Conservation (phyloP, 768 basidiomycete species). For the Lactarius trivialis region DNA sequence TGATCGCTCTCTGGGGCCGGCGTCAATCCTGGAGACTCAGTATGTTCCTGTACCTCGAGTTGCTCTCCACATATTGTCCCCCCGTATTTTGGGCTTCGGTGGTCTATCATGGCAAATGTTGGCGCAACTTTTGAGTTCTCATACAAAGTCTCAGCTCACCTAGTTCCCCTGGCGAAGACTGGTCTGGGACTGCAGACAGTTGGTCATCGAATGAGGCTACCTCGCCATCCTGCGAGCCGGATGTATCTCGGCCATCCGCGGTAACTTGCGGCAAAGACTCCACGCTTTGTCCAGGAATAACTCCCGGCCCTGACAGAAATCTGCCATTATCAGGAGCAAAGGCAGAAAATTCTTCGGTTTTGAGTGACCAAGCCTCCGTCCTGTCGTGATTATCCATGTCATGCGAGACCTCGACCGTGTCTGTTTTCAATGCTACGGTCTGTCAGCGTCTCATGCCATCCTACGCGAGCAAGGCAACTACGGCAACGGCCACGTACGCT, state of each 20-base stretch:
- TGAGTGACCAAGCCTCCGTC: background rate
- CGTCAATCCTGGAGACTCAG: background rate
- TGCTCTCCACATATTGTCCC: background rate
- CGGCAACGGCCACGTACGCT: constrained; percentile 46
- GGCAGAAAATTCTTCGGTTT: background rate
- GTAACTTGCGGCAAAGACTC: background rate
- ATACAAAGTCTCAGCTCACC: background rate
- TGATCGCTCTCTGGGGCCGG: background rate
- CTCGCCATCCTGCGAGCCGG: background rate
- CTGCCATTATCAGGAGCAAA: background rate
- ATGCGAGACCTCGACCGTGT: background rate
- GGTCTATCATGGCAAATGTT: background rate
- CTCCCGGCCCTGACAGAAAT: constrained; percentile 15
- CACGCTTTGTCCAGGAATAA: constrained; percentile 8
- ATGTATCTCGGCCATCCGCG: background rate
- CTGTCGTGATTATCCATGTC: background rate
- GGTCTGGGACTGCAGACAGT: background rate
- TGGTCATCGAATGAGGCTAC: background rate
- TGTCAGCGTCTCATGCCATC: constrained; percentile 11
- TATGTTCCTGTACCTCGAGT: background rate
- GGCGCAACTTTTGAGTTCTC: background rate
- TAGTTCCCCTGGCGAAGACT: background rate
- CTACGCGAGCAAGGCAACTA: constrained; percentile 24
- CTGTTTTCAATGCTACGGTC: constrained; percentile 1
- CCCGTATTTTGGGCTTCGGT: background rate